Base-by-base conservation (phyloP, 225 moss, liverwort and hornwort species). In the Pseudoscleropodium purum region DNA sequence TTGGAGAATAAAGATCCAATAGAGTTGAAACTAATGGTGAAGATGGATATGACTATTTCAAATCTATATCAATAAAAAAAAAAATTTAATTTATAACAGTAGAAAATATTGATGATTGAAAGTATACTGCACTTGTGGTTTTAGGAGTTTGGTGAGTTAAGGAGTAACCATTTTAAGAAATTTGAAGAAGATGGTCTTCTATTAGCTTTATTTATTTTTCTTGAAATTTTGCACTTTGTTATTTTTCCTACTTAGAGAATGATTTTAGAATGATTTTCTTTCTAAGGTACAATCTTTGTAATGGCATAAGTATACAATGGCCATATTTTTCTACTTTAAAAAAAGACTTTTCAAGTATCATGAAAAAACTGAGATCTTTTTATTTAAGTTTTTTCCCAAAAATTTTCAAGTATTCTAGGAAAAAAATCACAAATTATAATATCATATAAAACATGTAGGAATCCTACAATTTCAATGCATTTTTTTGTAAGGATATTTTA, bases 361-460 rank as follows among this genome's bases (percentile, higher is more conserved):
- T 52, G 1, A 7, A 21, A 34, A 20, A 51, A 5, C 4, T 33
- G 10, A 5, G 7, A 51, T 1, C 21, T 13, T 9, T 52, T 36
- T 9, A 5, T 14, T 34, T 9, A 77, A 77, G 0, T 24, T 11
- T 20, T 34, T 54, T 8, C 2, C 5, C 14, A 4, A 6, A 9
- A 5, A 7, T 0, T 8, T 52, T 34, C 14, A 23, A 77, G 3
- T 14, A 5, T 34, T 76, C 5, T 5, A 1, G 1, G 5, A 3
- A 34, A 59, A 76, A 51, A 33, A 11, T 47, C 2, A 51, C 13
- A 34, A 76, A 21, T 3, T 34, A 51, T 2, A 76, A 21, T 34
- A 52, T 34, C 0, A 5, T 23, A 36, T 51, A 9, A 54, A 24
- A 54, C 1, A 47, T 54, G 15, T 15, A 0, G 2, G 3, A 36